Evolutionary conservation across 352 stramenopile species (phyloP).

Genomic region (Phytophthora hibernalis): DNA sequence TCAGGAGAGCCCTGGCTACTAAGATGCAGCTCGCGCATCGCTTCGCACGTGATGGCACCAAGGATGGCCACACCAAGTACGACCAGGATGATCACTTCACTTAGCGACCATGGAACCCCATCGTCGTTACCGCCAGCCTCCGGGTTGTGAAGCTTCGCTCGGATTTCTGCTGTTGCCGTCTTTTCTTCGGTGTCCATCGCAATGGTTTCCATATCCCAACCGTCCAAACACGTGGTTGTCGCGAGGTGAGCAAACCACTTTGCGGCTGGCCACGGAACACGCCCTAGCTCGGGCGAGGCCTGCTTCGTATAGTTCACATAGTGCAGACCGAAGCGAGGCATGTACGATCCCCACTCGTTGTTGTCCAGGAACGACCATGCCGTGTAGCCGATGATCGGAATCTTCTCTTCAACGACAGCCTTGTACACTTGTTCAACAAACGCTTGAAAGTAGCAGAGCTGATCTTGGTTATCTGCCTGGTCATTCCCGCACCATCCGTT

Average conservation of each 20-base stretch:
- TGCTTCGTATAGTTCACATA: conserved; percentile 56
- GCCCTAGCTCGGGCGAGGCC: conserved; percentile 40
- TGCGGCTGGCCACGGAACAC: conserved; percentile 50
- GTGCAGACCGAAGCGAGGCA: conserved; percentile 61
- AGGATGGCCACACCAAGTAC: conserved; percentile 37
- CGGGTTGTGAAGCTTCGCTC: conserved; percentile 9
- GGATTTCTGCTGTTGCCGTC: conserved; percentile 10
- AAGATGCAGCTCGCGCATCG: conserved; percentile 38
- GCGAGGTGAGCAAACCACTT: conserved; percentile 66
- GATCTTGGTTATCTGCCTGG: conserved; percentile 55
- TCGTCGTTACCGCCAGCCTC: conserved; percentile 15
- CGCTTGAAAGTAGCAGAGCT: conserved; percentile 65
- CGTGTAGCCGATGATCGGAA: conserved; percentile 92
- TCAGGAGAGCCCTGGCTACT: conserved; percentile 26
- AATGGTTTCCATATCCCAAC: conserved; percentile 12
- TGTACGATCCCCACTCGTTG: conserved; percentile 93
- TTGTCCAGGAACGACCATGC: conserved; percentile 95
- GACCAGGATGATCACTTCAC: conserved; percentile 38
- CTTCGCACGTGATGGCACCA: conserved; percentile 40
- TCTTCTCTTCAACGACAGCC: conserved; percentile 61
- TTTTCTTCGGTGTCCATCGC: conserved; percentile 17
- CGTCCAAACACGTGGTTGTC: conserved; percentile 67
- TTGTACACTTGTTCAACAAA: conserved; percentile 69
- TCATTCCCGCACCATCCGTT: conserved; percentile 72
- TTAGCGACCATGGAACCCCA: conserved; percentile 38